Base-by-base conservation (phyloP, 495 filamentous ascomycete species). In the Aspergillus saccharolyticus region DNA sequence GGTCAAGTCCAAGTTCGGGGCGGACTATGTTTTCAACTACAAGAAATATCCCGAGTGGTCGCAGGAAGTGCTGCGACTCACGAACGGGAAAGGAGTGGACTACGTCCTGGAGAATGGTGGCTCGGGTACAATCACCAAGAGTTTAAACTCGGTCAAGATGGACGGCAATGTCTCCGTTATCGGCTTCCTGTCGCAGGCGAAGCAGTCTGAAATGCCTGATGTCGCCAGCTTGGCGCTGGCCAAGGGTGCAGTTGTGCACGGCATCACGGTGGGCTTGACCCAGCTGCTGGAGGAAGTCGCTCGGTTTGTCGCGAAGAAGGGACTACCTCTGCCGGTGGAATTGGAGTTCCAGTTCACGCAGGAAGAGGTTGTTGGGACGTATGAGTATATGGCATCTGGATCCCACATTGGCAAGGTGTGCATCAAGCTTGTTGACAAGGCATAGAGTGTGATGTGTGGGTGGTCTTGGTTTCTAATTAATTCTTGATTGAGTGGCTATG, bases 321-420 rank as follows among this genome's bases (percentile, higher is more conserved):
- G 54, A 28, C 59, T 61, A 19, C 65, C 77, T 15, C 78, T 86
- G 52, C 74, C 82, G 24, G 82, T 84, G 1, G 79, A 84, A 1
- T 65, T 85, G 42, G 83, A 84, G 53, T 76, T 69, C 58, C 63
- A 74, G 2, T 88, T 87, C 54, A 58, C 58, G 0, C 66, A 81
- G 5, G 82, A 83, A 8, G 55, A 77, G 47, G 55, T 68, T 0
- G 74, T 76, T 61, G 74, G 82, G 42, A 67, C 72, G 0, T 72
- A 65, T 55, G 54, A 73, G 44, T 71, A 69, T 55, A 21, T 84
- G 75, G 82, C 74, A 74, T 77, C 75, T 16, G 74, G 85, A 66
- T 80, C 80, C 57, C 86, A 90, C 63, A 82, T 89, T 66, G 87
- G 87, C 16, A 89, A 89, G 75, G 60, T 89, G 9, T 75, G 70